Conservation (phyloP, 495 filamentous ascomycete species). For the Amniculicola lignicola region DNA sequence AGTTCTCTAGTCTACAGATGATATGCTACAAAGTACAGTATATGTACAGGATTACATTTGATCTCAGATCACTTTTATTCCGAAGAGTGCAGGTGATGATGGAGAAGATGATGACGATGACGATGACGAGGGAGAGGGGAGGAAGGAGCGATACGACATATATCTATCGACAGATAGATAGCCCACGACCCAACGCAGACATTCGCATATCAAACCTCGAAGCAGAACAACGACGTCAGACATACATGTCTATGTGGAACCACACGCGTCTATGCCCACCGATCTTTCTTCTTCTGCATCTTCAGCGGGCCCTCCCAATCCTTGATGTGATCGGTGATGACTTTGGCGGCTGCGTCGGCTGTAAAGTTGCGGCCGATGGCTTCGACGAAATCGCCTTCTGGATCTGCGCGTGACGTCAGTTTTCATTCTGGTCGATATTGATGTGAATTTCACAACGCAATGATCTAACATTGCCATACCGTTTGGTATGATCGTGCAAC, state of each 20-base stretch:
- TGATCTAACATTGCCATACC: background rate
- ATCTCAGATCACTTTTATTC: background rate
- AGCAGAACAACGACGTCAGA: background rate
- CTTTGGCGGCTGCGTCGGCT: conserved; percentile 75
- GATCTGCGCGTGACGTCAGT: conserved; percentile 55
- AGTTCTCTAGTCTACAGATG: too few species aligned
- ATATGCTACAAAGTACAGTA: background rate
- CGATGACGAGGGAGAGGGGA: too few species aligned
- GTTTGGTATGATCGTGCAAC: background rate
- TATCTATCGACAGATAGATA: too few species aligned
- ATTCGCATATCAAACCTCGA: too few species aligned
- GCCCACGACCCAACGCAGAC: too few species aligned
- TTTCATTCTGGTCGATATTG: background rate
- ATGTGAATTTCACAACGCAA: background rate
- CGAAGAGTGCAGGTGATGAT: background rate
- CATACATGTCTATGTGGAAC: background rate
- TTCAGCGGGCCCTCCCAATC: conserved; percentile 71
- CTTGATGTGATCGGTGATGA: conserved; percentile 82
- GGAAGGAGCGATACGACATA: too few species aligned
- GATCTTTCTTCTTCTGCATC: conserved; percentile 41
- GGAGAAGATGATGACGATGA: too few species aligned
- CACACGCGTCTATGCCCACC: conserved; percentile 27
- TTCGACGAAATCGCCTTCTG: conserved; percentile 97
- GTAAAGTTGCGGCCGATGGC: conserved; percentile 92
- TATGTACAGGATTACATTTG: background rate